Evolutionary conservation across 139 green algal genomes (phyloP).

Genomic region (Chlorella sp.): DNA sequence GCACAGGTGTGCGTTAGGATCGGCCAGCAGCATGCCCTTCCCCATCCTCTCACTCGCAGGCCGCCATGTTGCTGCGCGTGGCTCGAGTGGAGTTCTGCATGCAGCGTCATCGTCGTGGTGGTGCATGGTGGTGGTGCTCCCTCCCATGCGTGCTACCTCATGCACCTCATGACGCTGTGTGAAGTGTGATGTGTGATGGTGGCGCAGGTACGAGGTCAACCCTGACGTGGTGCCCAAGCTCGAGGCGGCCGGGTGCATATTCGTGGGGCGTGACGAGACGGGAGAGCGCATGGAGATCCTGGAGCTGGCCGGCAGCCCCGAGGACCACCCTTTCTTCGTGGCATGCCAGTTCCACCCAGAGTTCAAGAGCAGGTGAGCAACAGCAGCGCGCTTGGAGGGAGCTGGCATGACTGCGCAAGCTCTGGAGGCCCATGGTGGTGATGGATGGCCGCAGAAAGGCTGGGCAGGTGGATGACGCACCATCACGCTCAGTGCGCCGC

Average conservation of each 20-base stretch:
- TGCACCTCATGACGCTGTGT: no score
- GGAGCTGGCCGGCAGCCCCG: slow-evolving; percentile 63
- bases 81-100: no score
- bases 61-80: no score
- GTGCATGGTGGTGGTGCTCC: no score
- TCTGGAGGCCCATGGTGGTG: not conserved
- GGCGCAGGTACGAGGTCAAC: slow-evolving; percentile 89
- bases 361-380: slow-evolving; percentile 64
- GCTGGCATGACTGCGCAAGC: no score
- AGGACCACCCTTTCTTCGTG: slow-evolving; percentile 85
- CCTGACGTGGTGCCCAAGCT: slow-evolving; percentile 82
- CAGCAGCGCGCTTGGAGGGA: not conserved
- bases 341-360: slow-evolving; percentile 83
- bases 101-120: no score
- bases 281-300: slow-evolving; percentile 95
- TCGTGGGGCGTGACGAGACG: slow-evolving; percentile 92
- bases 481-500: not conserved
- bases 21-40: no score
- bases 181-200: no score
- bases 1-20: no score
- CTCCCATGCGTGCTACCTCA: no score
- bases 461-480: not conserved
- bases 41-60: no score
- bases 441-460: not conserved
- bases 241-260: slow-evolving; percentile 70